A percentile compares a stretch with the other conserved stretches of the same genome.
Evolutionary conservation across 2,329 filamentous ascomycete genomes (phyloP).

Genomic region (Pochonia chlamydosporia): DNA sequence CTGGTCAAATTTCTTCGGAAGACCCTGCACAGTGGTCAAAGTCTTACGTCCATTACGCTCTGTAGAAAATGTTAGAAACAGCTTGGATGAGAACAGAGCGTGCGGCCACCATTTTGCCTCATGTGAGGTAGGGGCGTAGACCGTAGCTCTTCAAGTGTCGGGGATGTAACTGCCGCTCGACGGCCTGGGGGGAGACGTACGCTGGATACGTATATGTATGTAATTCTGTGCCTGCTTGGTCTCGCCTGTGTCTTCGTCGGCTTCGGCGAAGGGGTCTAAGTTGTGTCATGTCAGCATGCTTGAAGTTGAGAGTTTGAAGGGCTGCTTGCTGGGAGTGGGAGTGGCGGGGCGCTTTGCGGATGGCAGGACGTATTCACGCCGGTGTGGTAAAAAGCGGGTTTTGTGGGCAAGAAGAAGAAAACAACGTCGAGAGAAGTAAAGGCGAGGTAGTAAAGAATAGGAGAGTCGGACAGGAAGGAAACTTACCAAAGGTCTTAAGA

Average conservation of each 20-base stretch:
- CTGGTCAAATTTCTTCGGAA: constrained; percentile 98
- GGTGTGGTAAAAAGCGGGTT: background rate
- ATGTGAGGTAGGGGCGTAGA: background rate
- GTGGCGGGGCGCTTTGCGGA: background rate
- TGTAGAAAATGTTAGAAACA: constrained; percentile 42
- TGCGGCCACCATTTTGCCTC: background rate
- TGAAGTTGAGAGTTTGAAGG: background rate
- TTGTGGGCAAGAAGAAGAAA: background rate
- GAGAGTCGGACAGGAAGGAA: background rate
- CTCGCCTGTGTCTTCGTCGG: constrained; percentile 98
- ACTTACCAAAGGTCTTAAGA: constrained; percentile 88
- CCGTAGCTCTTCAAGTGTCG: background rate
- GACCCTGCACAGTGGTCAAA: constrained; percentile 97
- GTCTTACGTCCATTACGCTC: constrained; percentile 99
- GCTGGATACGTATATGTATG: constrained; percentile 99
- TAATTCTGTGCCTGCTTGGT: constrained; percentile 94
- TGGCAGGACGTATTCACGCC: background rate
- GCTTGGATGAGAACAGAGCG: background rate
- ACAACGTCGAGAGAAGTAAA: background rate
- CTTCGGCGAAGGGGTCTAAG: constrained; percentile 99
- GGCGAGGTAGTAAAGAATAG: too few relatives aligned
- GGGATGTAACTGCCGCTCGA: constrained; percentile 4
- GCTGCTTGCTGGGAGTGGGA: background rate
- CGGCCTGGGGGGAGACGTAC: constrained; percentile 52
- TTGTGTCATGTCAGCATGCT: background rate